Evolutionary conservation across 1,284 basidiomycete genomes (phyloP), one percentile per base, ranked within the genome.

Genomic region (Stereum hirsutum): DNA sequence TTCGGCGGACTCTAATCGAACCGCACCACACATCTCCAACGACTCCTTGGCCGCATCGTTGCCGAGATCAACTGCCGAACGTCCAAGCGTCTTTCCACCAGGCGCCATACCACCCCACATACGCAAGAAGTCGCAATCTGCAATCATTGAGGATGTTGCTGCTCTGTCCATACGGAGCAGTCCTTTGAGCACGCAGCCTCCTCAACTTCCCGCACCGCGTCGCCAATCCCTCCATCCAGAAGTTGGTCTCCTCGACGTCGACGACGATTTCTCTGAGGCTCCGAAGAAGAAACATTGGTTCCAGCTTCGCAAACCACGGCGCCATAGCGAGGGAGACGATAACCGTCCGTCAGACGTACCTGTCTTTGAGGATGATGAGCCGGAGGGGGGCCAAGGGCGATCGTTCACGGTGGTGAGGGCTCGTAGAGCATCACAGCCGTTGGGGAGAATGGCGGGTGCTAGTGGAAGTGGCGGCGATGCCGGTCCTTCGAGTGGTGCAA

Each of bases 71-170:
- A 48, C 60, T 53, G 48, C 58, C 42, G 42, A 55, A 43, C 60
- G 34, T 46, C 47, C 54, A 2, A 56, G 66, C 23, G 66, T 56
- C 23, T 57, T 82, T 15, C 79, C 80, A 0, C 69, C 73, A 4
- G 81, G 82, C 7, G 80, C 79, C 6, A 75, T 78, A 71, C 65
- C 71, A 32, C 75, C 78, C n/a, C 81, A 85, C 55, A 63, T 74
- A 25, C 75, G 87, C 26, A 86, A 77, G n/a, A 78, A 79, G 62
- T 87, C 83, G 20, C 87, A 89, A 56, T 81, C 78, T 5, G 86
- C 87, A 1, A 75, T 89, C 48, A 77, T 89, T 21, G 82, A 84
- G 57, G 68, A 82, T 55, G 66, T 67, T 32, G 55, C 60, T 3
- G 49, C 52, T 6, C 39, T 55, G 23, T 15, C 24, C 26, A 25